phyloP scores from a whole-genome alignment of 2,329 filamentous ascomycete genomes.

The Exophiala mesophila region DNA sequence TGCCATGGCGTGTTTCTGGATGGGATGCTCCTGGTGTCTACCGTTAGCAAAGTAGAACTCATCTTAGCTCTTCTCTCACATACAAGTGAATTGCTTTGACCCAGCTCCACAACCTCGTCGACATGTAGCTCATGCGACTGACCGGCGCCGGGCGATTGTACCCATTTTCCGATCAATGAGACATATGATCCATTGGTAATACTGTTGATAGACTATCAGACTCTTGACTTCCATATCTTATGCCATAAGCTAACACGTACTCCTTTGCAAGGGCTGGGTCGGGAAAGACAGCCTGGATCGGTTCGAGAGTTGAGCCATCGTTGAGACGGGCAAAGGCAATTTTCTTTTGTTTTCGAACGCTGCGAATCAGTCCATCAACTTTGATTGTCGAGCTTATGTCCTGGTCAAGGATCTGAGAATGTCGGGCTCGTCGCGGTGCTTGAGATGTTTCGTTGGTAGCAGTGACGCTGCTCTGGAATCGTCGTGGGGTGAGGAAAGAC shows the following conservation, averaged over 20 bases:
- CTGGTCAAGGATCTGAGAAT: constrained; percentile 10
- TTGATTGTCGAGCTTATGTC: constrained; percentile 6
- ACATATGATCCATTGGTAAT: constrained; percentile 78
- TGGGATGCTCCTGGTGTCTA: constrained; percentile 67
- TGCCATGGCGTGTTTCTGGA: constrained; percentile 95
- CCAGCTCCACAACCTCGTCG: constrained; percentile 63
- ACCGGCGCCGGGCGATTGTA: constrained; percentile 56
- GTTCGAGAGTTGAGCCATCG: constrained; percentile 76
- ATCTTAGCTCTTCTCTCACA: background rate
- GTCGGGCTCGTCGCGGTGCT: constrained; percentile 2
- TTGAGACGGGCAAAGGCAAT: constrained; percentile 77
- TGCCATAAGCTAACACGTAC: constrained; percentile 48
- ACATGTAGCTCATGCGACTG: constrained; percentile 81
- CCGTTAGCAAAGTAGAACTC: constrained; percentile 1
- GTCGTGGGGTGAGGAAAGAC: background rate
- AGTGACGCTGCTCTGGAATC: background rate
- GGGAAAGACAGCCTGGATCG: constrained; percentile 71
- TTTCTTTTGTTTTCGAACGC: constrained; percentile 73
- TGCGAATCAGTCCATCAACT: constrained; percentile 23
- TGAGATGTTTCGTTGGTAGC: too few species aligned
- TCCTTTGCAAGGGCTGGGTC: constrained; percentile 65
- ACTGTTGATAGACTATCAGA: constrained; percentile 43
- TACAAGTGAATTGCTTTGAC: constrained; percentile 58
- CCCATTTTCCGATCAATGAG: constrained; percentile 72
- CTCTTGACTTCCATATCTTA: constrained; percentile 28